Evolutionary conservation across 2,329 filamentous ascomycete genomes (phyloP), one percentile per base, ranked within the genome.

Genomic region (Hysterium pulicare): DNA sequence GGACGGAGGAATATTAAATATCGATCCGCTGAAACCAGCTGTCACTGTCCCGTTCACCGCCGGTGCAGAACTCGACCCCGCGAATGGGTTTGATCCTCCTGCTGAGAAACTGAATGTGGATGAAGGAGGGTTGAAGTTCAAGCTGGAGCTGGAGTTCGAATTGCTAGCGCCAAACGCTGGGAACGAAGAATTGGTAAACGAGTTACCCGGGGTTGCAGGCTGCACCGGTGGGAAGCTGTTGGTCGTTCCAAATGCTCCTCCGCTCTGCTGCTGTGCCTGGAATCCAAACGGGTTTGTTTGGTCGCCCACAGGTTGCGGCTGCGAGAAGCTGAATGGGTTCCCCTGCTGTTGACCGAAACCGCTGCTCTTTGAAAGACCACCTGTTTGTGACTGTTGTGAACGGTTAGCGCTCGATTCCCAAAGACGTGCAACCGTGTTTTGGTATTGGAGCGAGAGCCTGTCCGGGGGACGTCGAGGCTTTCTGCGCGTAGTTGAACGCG

Each of bases 221-320:
- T 60, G 59, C 4, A 58, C 51, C 11, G 60, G 58, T 7, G 62
- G 61, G 41, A 64, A 64, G 47, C 59, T 64, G 47, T 40, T 63
- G 5, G 57, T 59, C 7, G 54, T 42, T 21, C 35, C 43, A 38
- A 42, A 50, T 42, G 32, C 24, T 22, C 42, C 43, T 28, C 23
- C 40, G 21, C 33, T 20, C 28, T 36, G 42, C 20, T 43, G 28
- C 20, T 39, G 31, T 22, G 15, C 31, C 19, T 37, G 21, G 19
- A 22, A 17, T 5, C 13, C 34, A 20, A 37, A 37, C 8, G 19
- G 34, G 10, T 20, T 37, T 5, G 34, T 16, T 8, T 19, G 8
- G 9, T 6, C 10, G 34, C 6, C 11, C 10, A 9, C 34, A 9
- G 7, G 40, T 19, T 36, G 21, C 15, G 26, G 38, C 19, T 41